These are phyloP conservation scores for Ogataea naganishii DNA, from an alignment of 805 yeast genomes.

Conservation along the genomic window DNA sequence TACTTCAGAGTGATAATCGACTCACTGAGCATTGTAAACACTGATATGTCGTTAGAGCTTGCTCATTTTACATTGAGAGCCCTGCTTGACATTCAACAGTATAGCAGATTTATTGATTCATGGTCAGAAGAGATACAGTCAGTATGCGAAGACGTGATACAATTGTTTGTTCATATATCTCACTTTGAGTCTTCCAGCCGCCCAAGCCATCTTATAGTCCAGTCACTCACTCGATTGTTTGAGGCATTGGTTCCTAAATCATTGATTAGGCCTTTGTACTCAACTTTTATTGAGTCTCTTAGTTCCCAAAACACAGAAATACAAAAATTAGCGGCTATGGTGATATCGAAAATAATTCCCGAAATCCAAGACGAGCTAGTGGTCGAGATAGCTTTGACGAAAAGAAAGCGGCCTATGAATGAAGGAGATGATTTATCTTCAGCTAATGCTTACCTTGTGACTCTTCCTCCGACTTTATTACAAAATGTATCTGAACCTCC, in stretches of 20 bases:
- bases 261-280: no score
- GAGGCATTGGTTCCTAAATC: no score
- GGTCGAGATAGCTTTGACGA: conserved; percentile 50
- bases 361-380: conserved; percentile 49
- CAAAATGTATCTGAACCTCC: conserved; percentile 21
- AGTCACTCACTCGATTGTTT: conserved; percentile 1
- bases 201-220: conserved; percentile 1
- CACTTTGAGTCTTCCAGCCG: conserved; percentile 3
- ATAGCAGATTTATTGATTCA: conserved; percentile 19
- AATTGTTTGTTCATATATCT: conserved; percentile 27
- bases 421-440: conserved; percentile 16
- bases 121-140: conserved; percentile 28
- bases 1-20: conserved; percentile 32
- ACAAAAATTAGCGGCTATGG: conserved; percentile 33
- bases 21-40: conserved; percentile 30
- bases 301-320: conserved; percentile 21
- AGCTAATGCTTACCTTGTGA: no score
- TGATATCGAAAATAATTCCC: conserved; percentile 33
- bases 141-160: conserved; percentile 34
- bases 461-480: conserved; percentile 34
- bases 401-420: conserved; percentile 22
- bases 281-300: conserved; percentile 29
- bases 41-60: conserved; percentile 27
- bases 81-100: conserved; percentile 22
- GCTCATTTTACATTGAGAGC: conserved; percentile 38